A percentile compares a stretch with the other conserved stretches of the same genome.
Conservation (phyloP, 257 asterid genomes). For the Phtheirospermum japonicum region DNA sequence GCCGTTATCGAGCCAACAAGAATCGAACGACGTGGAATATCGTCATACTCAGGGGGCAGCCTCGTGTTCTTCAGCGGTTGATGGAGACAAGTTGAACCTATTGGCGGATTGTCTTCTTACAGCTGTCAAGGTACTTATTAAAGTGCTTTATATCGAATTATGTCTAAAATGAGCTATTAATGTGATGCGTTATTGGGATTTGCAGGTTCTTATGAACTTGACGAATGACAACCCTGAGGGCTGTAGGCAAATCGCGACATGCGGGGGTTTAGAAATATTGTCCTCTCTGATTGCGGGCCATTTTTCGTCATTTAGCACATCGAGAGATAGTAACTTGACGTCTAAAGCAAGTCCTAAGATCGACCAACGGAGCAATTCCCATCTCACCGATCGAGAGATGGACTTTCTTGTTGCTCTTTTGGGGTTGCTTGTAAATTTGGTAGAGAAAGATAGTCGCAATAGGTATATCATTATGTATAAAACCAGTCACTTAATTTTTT, state of each 20-base stretch:
- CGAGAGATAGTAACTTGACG: slow-evolving; percentile 29
- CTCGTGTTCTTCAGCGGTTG: slow-evolving; percentile 47
- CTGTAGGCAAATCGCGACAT: slow-evolving; percentile 68
- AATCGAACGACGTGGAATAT: slow-evolving; percentile 33
- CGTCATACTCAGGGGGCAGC: slow-evolving; percentile 37
- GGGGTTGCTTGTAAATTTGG: slow-evolving; percentile 85
- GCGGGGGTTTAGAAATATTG: slow-evolving; percentile 68
- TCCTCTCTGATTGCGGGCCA: slow-evolving; percentile 66
- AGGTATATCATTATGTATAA: slow-evolving; percentile 39
- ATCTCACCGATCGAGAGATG: slow-evolving; percentile 64
- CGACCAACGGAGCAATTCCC: slow-evolving; percentile 18
- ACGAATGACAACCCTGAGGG: slow-evolving; percentile 75
- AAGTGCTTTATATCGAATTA: neutral
- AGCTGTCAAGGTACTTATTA: slow-evolving; percentile 58
- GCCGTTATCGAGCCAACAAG: slow-evolving; percentile 41
- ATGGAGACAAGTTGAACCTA: slow-evolving; percentile 49
- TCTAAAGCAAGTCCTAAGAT: slow-evolving; percentile 38
- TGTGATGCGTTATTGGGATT: slow-evolving; percentile 6
- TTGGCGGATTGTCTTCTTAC: slow-evolving; percentile 76
- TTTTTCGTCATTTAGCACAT: slow-evolving; percentile 52
- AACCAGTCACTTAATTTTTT: neutral
- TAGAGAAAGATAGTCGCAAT: slow-evolving; percentile 68
- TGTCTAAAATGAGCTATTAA: neutral
- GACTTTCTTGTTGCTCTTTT: slow-evolving; percentile 80
- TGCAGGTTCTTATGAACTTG: slow-evolving; percentile 79